Evolutionary conservation across 306 rosid species (phyloP).

Genomic region (Ammopiptanthus mongolicus): DNA sequence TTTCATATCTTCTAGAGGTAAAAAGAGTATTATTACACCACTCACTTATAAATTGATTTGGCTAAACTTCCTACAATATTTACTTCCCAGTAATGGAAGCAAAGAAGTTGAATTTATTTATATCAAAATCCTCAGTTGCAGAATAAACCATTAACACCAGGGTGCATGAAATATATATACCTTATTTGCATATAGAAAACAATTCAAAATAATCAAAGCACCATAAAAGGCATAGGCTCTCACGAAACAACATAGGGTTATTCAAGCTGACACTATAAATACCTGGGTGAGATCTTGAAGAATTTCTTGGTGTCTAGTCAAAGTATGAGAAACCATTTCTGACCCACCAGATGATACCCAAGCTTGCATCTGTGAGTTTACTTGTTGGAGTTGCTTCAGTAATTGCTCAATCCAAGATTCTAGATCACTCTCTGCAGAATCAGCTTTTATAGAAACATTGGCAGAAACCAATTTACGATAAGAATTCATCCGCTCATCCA

Average conservation of each 20-base stretch:
- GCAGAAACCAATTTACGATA: conserved; percentile 82
- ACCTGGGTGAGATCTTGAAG: conserved; percentile 99
- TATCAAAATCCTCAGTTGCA: neutral
- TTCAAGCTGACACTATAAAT: conserved; percentile 12
- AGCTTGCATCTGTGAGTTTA: conserved; percentile 94
- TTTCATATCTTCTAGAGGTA: neutral
- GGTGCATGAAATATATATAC: conserved; percentile 6
- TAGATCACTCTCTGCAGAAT: conserved; percentile 55
- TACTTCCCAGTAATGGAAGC: neutral
- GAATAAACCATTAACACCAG: neutral
- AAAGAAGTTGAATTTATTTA: neutral
- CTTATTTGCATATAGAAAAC: conserved; percentile 11
- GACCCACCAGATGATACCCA: conserved; percentile 97
- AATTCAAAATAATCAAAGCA: neutral
- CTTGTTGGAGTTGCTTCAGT: conserved; percentile 87
- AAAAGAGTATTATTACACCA: neutral
- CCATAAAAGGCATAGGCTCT: conserved; percentile 1
- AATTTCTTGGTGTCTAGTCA: conserved; percentile 97
- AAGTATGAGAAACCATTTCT: conserved; percentile 97
- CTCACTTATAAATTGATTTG: neutral
- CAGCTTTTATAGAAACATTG: conserved; percentile 65
- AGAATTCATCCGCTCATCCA: conserved; percentile 89
- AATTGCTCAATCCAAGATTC: conserved; percentile 76
- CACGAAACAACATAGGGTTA: neutral
- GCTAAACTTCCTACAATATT: neutral